Percentiles rank a stretch among this genome's conserved stretches.
phyloP scores from a whole-genome alignment of 139 green algal genomes.

The Gonium pectorale region DNA sequence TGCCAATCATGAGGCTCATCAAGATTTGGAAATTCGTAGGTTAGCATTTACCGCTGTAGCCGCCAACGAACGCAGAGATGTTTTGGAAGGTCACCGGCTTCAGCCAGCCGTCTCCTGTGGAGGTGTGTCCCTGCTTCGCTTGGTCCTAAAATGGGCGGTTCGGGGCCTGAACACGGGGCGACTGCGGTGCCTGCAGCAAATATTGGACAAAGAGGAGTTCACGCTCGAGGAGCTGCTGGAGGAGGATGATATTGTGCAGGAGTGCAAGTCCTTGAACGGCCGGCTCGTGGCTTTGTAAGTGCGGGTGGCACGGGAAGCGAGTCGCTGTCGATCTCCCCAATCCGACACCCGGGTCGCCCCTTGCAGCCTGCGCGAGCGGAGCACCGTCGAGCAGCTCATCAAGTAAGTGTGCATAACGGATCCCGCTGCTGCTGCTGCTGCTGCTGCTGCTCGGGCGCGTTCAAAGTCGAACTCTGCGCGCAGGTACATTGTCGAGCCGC shows the following conservation, averaged over 20 bases:
- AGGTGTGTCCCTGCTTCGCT: constrained; percentile 57
- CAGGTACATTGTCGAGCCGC: constrained; percentile 79
- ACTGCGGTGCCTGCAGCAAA: constrained; percentile 78
- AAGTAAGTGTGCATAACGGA: constrained; percentile 43
- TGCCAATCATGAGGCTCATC: too few relatives aligned
- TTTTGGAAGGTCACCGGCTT: constrained; percentile 83
- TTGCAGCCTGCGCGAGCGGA: constrained; percentile 74
- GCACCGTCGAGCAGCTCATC: constrained; percentile 84
- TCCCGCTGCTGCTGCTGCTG: too few relatives aligned
- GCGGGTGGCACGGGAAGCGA: neutral
- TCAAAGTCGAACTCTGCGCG: neutral
- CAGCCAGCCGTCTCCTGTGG: constrained; percentile 69
- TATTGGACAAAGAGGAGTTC: constrained; percentile 92
- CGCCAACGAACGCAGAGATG: constrained; percentile 55
- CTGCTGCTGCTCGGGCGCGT: too few relatives aligned
- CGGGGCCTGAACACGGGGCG: too few relatives aligned
- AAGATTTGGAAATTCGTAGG: neutral
- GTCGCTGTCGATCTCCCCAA: constrained; percentile 18
- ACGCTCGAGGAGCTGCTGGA: constrained; percentile 94
- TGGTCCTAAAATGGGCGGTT: too few relatives aligned
- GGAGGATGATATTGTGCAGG: constrained; percentile 96
- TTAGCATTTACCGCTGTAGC: neutral
- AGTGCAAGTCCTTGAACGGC: constrained; percentile 92
- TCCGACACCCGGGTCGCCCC: neutral
- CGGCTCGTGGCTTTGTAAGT: constrained; percentile 87